Percentiles rank a stretch among this genome's conserved stretches.
These are phyloP conservation scores for Gastrodia elata DNA, from an alignment of 106 monocot genomes.

Conservation along the genomic window DNA sequence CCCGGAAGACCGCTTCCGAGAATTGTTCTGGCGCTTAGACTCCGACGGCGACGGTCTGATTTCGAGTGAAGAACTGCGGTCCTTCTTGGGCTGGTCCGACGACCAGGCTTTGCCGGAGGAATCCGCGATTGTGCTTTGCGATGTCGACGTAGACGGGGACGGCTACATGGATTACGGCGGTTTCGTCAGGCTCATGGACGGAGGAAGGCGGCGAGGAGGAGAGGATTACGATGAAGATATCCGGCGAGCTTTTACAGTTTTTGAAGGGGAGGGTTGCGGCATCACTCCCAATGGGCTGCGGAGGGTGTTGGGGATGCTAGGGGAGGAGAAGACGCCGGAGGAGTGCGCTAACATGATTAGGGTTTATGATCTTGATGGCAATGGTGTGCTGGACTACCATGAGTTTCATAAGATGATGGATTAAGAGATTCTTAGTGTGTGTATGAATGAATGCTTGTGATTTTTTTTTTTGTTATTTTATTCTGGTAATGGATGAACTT, in stretches of 20 bases:
- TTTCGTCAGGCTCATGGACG: conserved; percentile 25
- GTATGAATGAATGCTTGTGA: too few relatives aligned
- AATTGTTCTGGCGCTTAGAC: conserved; percentile 22
- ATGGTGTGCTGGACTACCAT: conserved; percentile 27
- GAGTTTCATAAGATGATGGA: conserved; percentile 45
- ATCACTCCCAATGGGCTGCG: conserved; percentile 32
- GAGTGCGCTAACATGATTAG: conserved; percentile 40
- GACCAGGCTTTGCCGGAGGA: conserved; percentile 11
- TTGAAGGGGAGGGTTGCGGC: conserved; percentile 23
- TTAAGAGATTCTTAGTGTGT: too few relatives aligned
- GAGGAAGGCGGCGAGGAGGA: not conserved
- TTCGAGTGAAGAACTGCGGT: conserved; percentile 16
- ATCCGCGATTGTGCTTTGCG: conserved; percentile 9
- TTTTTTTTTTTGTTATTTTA: too few relatives aligned
- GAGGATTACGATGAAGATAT: conserved; percentile 15
- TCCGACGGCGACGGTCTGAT: conserved; percentile 15
- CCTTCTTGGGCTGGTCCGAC: conserved; percentile 12
- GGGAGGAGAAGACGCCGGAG: conserved; percentile 20
- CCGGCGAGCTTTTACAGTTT: conserved; percentile 28
- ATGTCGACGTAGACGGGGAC: conserved; percentile 8
- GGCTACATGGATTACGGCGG: conserved; percentile 22
- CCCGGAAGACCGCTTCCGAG: not conserved
- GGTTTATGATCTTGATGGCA: conserved; percentile 34
- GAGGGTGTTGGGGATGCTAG: conserved; percentile 17
- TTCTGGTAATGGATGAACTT: too few relatives aligned